Percentiles rank a stretch among this genome's conserved stretches.
Conservation (phyloP, 23 red algal genomes). For the Gracilaria gracilis region DNA sequence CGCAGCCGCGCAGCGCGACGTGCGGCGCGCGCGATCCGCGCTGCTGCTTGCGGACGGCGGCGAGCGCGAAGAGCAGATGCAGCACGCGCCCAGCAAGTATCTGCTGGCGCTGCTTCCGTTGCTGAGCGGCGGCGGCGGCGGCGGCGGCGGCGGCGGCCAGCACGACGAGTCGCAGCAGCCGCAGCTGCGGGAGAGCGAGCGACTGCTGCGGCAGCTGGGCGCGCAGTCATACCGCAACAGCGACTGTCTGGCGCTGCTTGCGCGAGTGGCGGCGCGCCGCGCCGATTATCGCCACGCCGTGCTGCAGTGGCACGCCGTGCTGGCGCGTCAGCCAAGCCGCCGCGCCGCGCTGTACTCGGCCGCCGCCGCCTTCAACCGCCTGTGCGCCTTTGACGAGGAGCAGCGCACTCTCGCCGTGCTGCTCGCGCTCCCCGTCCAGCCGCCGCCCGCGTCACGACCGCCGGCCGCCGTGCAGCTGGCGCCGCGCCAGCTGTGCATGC, state of each 20-base stretch:
- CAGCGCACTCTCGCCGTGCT: background rate
- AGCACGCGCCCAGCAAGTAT: background rate
- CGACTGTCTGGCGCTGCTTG: slow-evolving; percentile 14
- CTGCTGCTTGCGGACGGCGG: background rate
- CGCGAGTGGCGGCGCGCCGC: background rate
- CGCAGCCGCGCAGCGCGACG: background rate
- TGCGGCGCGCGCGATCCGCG: background rate
- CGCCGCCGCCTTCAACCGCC: background rate
- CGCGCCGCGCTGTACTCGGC: background rate
- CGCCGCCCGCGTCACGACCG: background rate
- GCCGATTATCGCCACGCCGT: background rate
- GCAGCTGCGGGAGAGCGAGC: no score
- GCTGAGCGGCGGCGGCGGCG: background rate
- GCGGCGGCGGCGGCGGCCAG: background rate
- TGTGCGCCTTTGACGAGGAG: slow-evolving; percentile 18
- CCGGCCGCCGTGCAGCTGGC: background rate
- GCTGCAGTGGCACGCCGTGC: background rate
- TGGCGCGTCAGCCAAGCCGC: background rate
- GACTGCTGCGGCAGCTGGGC: background rate
- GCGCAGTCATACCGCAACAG: background rate
- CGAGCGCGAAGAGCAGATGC: background rate
- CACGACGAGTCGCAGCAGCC: background rate
- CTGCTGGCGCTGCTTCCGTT: background rate
- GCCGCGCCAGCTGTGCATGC: background rate
- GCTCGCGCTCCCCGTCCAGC: background rate